Evolutionary conservation across 495 filamentous ascomycete genomes (phyloP).

Genomic region (Aspergillus biplanus): DNA sequence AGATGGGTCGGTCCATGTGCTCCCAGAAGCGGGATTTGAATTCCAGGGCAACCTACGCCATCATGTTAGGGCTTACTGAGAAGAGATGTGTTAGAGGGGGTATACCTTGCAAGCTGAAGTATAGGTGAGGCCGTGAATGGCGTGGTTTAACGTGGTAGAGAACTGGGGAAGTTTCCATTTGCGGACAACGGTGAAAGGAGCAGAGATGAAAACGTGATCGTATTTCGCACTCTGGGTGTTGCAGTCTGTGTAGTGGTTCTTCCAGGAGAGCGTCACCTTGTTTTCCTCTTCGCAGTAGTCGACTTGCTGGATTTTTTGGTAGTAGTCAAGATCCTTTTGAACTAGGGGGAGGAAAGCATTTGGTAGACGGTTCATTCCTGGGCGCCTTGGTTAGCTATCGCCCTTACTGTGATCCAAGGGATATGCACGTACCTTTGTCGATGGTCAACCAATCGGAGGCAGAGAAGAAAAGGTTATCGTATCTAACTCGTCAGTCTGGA

Average conservation of each 20-base stretch:
- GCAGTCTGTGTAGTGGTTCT: slow-evolving; percentile 25
- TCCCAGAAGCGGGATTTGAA: slow-evolving; percentile 71
- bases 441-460: neutral
- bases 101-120: slow-evolving; percentile 57
- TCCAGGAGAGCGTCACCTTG: slow-evolving; percentile 32
- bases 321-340: slow-evolving; percentile 24
- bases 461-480: neutral
- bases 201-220: slow-evolving; percentile 37
- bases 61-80: neutral
- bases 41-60: slow-evolving; percentile 53
- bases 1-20: slow-evolving; percentile 58
- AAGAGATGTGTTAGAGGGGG: neutral
- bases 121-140: slow-evolving; percentile 57
- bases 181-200: slow-evolving; percentile 35
- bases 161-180: slow-evolving; percentile 33
- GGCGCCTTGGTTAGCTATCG: slow-evolving; percentile 23
- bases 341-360: slow-evolving; percentile 33
- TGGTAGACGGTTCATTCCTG: slow-evolving; percentile 33
- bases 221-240: slow-evolving; percentile 30
- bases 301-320: slow-evolving; percentile 24
- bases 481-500: neutral
- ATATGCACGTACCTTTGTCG: neutral
- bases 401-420: neutral
- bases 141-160: slow-evolving; percentile 48
- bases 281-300: slow-evolving; percentile 12